phyloP scores from a whole-genome alignment of 1,284 basidiomycete species.

The Agaricales sp. region DNA sequence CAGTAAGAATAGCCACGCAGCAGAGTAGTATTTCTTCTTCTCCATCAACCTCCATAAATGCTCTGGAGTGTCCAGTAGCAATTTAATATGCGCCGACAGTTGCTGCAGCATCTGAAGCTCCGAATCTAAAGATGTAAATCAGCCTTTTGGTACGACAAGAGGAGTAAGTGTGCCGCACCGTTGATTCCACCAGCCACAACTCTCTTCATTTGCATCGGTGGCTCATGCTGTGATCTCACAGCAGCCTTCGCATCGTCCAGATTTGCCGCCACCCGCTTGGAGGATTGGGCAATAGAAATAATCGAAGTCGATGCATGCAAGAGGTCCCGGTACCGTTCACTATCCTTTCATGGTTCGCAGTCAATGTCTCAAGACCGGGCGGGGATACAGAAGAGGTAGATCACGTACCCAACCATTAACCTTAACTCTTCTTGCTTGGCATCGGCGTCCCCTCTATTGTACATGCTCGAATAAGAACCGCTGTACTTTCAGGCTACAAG shows the following conservation, averaged over 20 bases:
- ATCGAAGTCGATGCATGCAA: conserved; percentile 87
- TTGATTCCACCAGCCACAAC: conserved; percentile 32
- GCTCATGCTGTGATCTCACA: conserved; percentile 37
- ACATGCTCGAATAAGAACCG: conserved; percentile 8
- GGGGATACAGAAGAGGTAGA: conserved; percentile 5
- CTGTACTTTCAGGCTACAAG: not conserved
- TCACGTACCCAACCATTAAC: conserved; percentile 88
- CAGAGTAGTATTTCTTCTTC: conserved; percentile 64
- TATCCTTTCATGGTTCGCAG: conserved; percentile 43
- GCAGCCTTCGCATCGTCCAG: conserved; percentile 48
- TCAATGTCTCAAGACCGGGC: conserved; percentile 17
- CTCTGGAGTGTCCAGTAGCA: conserved; percentile 82
- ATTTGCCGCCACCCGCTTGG: conserved; percentile 47
- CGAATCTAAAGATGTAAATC: conserved; percentile 33
- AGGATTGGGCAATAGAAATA: conserved; percentile 61
- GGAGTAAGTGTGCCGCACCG: conserved; percentile 24
- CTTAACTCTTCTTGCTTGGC: conserved; percentile 88
- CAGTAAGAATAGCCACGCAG: conserved; percentile 82
- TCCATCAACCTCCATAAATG: conserved; percentile 81
- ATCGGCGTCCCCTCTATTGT: conserved; percentile 67
- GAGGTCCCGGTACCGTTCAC: conserved; percentile 91
- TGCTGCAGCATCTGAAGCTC: conserved; percentile 63
- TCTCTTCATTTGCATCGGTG: conserved; percentile 27
- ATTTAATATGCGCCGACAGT: conserved; percentile 79
- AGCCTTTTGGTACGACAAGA: conserved; percentile 4